These are phyloP conservation scores for Anaeramoeba ignava DNA, from an alignment of 78 protist species.

Conservation along the genomic window DNA sequence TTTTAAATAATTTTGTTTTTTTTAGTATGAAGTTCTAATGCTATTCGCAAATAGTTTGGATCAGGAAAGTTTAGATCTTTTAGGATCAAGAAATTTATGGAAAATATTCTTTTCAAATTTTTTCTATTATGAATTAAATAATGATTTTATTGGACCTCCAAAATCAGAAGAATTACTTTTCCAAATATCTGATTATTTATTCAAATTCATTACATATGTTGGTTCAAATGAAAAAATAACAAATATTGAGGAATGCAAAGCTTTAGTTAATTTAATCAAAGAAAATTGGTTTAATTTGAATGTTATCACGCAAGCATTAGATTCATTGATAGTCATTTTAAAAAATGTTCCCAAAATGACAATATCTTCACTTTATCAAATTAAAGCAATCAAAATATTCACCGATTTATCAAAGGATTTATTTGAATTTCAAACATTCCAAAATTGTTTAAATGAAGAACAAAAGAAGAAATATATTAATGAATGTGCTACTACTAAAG, in stretches of 20 bases:
- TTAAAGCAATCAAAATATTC: background rate
- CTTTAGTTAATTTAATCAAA: background rate
- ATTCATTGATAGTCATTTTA: background rate
- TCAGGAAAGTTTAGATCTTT: too few relatives aligned
- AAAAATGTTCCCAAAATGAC: background rate
- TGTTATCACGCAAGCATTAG: background rate
- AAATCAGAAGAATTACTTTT: background rate
- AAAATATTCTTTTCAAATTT: background rate
- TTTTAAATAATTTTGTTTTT: too few relatives aligned
- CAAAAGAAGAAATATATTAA: background rate
- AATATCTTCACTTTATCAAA: background rate
- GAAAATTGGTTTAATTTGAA: background rate
- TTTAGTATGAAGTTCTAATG: too few relatives aligned
- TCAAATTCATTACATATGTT: background rate
- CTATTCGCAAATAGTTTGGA: background rate
- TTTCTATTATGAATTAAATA: background rate
- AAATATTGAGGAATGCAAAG: background rate
- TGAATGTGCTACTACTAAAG: background rate
- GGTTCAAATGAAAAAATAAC: background rate
- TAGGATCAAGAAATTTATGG: too few relatives aligned
- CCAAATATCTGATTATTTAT: background rate
- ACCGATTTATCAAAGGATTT: background rate
- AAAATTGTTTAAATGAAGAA: background rate
- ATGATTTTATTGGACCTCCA: background rate
- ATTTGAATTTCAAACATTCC: background rate